phyloP scores from a whole-genome alignment of 1,284 basidiomycete species.

The Meira nashicola region DNA sequence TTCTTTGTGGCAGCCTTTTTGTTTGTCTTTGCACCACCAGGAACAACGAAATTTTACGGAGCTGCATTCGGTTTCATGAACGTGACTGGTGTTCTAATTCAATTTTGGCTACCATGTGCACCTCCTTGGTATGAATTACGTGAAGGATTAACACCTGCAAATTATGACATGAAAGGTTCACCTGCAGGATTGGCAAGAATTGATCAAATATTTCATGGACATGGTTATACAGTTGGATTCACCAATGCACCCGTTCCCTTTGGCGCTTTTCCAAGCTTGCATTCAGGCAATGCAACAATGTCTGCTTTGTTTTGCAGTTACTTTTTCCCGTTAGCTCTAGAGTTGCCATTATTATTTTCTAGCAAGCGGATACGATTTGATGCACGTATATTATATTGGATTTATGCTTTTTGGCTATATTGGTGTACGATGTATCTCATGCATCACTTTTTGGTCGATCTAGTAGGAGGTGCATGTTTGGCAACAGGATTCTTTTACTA shows the following conservation, averaged over 20 bases:
- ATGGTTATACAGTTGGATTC: constrained; percentile 78
- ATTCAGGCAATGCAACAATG: constrained; percentile 83
- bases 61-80: constrained; percentile 91
- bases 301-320: constrained; percentile 89
- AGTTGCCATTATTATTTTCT: constrained; percentile 11
- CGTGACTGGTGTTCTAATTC: constrained; percentile 78
- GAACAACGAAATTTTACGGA: constrained; percentile 78
- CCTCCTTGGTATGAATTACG: constrained; percentile 97
- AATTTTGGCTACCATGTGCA: constrained; percentile 85
- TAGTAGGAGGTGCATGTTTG: constrained; percentile 86
- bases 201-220: constrained; percentile 75
- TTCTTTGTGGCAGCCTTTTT: constrained; percentile 62
- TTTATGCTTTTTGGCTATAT: constrained; percentile 80
- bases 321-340: constrained; percentile 69
- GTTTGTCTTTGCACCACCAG: constrained; percentile 73
- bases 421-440: constrained; percentile 82
- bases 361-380: constrained; percentile 25
- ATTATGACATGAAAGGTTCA: constrained; percentile 81
- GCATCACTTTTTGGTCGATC: constrained; percentile 85
- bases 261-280: constrained; percentile 91
- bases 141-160: constrained; percentile 88
- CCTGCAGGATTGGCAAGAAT: constrained; percentile 89
- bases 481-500: constrained; percentile 78
- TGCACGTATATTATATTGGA: constrained; percentile 66
- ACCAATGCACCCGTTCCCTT: constrained; percentile 87